Evolutionary conservation across 345 rosid genomes (phyloP), one percentile per base, ranked within the genome.

Genomic region (Ceriops zippeliana): DNA sequence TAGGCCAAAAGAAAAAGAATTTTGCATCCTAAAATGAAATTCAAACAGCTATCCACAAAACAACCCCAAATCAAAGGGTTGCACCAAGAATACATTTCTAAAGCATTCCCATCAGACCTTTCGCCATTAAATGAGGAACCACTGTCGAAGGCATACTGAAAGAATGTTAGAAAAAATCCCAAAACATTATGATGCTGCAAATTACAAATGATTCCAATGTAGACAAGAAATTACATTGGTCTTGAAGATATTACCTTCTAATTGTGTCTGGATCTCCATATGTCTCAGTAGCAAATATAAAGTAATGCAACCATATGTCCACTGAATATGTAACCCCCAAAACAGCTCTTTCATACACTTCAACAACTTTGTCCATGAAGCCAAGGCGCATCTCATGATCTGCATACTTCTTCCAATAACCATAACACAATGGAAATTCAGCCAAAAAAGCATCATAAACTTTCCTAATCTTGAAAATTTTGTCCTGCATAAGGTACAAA

Each of bases 371-470:
- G 85, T 96, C 98, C 90, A 88, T 83, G 37, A 89, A 89, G 52
- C 96, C 92, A 66, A 84, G 80, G 7, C 89, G 86, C 42, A 93
- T 93, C 84, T 96, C 99, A 66, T 92, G 97, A 83, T 96, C 97
- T 16, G 97, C 97, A 69, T 90, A 96, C 83, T 91, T 95, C 84
- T 95, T 91, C 99, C 99, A 95, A 67, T 91, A 95, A 71, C 99
- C 99, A 87, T 90, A 96, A 76, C 99, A 96, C 75, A 92, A 70
- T 58, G 97, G 99, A 59, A 90, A 96, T 76, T 96, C 99, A 51
- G 90, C 95, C 72, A 96, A 78, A 82, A 95, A 95, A 47, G 88
- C 83, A 84, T 91, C 98, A 78, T 95, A 95, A 7, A 91, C 97
- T 76, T 84, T 86, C 64, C 84, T 82, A 52, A 95, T 95, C 79